Evolutionary conservation across 2,329 filamentous ascomycete species (phyloP).

Genomic region (Coniochaeta pulveracea): DNA sequence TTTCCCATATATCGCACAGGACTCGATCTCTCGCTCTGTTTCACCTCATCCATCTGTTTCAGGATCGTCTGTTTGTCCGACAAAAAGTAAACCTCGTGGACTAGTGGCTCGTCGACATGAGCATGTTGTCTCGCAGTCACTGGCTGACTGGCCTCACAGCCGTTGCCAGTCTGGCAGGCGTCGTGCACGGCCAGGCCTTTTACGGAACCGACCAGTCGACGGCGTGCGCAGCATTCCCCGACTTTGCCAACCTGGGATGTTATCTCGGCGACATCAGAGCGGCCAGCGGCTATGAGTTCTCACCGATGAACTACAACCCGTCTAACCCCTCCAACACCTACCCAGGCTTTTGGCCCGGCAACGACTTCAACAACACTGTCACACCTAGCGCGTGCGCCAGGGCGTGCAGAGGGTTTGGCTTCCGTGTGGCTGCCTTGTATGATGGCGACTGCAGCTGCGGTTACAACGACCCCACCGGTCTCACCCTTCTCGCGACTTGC

Average conservation of each 20-base stretch:
- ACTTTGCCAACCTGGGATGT: constrained; percentile 9
- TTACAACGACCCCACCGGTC: too few relatives aligned
- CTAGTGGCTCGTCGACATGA: too few relatives aligned
- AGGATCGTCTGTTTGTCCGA: too few relatives aligned
- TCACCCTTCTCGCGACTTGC: constrained; percentile 4
- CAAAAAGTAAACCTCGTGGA: too few relatives aligned
- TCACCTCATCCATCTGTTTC: too few relatives aligned
- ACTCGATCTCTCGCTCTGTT: too few relatives aligned
- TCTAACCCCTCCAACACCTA: constrained; percentile 10
- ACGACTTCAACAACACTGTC: constrained; percentile 14
- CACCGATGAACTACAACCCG: constrained; percentile 7
- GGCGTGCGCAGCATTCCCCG: constrained; percentile 5
- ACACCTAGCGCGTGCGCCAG: constrained; percentile 14
- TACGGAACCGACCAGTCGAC: constrained; percentile 5
- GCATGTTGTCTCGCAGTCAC: too few relatives aligned
- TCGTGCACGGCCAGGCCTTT: constrained; percentile 9
- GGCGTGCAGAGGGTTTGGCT: constrained; percentile 16
- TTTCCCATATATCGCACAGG: too few relatives aligned
- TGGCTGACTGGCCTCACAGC: too few relatives aligned
- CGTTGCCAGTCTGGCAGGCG: constrained; percentile 5
- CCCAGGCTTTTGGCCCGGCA: constrained; percentile 11
- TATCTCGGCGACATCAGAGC: constrained; percentile 3
- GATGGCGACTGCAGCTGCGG: constrained; percentile 15
- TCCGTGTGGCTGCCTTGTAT: constrained; percentile 13
- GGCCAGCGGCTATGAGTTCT: constrained; percentile 10